Percentiles rank a stretch among this genome's conserved stretches.
Conservation (phyloP, 139 green algal species). For the Coccomyxa sp. region DNA sequence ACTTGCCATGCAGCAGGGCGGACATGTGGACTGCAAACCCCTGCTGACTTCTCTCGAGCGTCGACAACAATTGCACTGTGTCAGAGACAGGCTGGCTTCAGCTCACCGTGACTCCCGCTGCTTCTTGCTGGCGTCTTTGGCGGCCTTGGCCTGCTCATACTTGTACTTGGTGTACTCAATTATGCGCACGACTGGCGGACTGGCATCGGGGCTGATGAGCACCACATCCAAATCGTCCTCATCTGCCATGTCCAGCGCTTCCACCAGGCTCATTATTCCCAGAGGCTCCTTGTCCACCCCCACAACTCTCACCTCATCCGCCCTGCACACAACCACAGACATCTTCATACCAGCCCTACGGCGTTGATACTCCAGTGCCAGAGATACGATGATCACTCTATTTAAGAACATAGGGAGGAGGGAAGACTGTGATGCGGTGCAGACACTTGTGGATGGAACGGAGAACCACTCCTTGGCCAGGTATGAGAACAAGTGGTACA, state of each 20-base stretch:
- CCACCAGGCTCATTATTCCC: conserved; percentile 38
- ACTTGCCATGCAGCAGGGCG: neutral
- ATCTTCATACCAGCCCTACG: neutral
- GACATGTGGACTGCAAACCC: neutral
- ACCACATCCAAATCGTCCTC: conserved; percentile 57
- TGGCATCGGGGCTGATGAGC: conserved; percentile 39
- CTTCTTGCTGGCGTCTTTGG: conserved; percentile 64
- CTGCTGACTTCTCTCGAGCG: neutral
- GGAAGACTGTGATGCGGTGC: too few relatives aligned
- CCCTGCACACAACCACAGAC: conserved; percentile 17
- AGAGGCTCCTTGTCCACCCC: conserved; percentile 44
- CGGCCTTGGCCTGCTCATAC: conserved; percentile 70
- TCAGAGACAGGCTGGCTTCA: neutral
- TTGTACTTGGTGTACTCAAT: conserved; percentile 70
- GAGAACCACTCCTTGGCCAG: too few relatives aligned
- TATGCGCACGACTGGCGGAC: conserved; percentile 57
- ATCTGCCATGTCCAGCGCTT: conserved; percentile 35
- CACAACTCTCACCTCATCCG: conserved; percentile 46
- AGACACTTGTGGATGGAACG: too few relatives aligned
- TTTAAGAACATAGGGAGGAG: too few relatives aligned
- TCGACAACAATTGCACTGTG: neutral
- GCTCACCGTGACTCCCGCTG: conserved; percentile 36
- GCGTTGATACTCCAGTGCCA: too few relatives aligned
- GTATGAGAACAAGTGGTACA: too few relatives aligned
- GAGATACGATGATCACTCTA: too few relatives aligned